Evolutionary conservation across 371 early-diverging fungal species (phyloP).

Genomic region (Actinomortierella ambigua): DNA sequence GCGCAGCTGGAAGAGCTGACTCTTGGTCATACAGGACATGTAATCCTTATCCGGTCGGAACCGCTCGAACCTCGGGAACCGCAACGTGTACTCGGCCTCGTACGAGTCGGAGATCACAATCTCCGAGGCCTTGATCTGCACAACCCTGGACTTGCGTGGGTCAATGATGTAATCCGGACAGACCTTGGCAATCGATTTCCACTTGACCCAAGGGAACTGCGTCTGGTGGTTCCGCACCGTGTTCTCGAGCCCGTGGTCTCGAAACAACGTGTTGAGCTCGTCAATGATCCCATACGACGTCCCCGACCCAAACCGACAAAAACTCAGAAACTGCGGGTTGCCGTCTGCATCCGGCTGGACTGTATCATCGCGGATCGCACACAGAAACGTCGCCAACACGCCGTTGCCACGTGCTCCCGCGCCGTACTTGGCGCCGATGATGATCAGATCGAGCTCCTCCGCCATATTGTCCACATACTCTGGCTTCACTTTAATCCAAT

Average conservation of each 20-base stretch:
- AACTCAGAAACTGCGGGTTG: constrained; percentile 54
- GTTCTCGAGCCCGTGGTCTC: constrained; percentile 14
- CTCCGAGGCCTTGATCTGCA: constrained; percentile 72
- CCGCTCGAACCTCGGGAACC: constrained; percentile 75
- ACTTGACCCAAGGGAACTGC: constrained; percentile 37
- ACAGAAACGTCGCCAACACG: constrained; percentile 66
- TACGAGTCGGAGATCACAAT: constrained; percentile 60
- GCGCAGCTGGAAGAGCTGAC: constrained; percentile 40
- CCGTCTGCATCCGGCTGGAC: constrained; percentile 15
- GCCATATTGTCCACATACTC: constrained; percentile 70
- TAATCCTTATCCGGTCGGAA: constrained; percentile 71
- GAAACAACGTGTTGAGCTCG: constrained; percentile 16
- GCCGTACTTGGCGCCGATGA: constrained; percentile 74
- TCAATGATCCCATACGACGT: constrained; percentile 61
- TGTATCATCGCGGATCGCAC: constrained; percentile 68
- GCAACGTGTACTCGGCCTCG: constrained; percentile 66
- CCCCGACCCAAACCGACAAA: constrained; percentile 76
- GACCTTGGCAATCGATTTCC: constrained; percentile 57
- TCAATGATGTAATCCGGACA: constrained; percentile 69
- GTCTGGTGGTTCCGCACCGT: constrained; percentile 21
- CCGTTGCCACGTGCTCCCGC: constrained; percentile 63
- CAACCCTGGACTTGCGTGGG: constrained; percentile 63
- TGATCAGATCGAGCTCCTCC: constrained; percentile 74
- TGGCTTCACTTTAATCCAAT: constrained; percentile 84
- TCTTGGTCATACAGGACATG: constrained; percentile 59